A percentile compares a stretch with the other conserved stretches of the same genome.
phyloP scores from a whole-genome alignment of 2,329 filamentous ascomycete genomes.

The Apiospora malaysiana region DNA sequence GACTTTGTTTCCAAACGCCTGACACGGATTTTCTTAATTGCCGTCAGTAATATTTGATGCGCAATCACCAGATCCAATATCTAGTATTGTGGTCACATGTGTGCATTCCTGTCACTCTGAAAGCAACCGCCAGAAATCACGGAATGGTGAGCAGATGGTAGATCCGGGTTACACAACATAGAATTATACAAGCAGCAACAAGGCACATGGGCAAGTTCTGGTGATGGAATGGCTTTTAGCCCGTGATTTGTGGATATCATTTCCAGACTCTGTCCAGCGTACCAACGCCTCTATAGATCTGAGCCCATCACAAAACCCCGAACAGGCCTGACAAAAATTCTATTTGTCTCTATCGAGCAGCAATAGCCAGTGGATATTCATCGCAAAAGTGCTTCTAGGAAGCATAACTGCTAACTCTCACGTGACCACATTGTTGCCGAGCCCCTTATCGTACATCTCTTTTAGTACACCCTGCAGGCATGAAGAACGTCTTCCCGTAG shows the following conservation, averaged over 20 bases:
- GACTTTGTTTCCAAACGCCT: too few relatives aligned
- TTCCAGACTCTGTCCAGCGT: not conserved
- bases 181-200: too few relatives aligned
- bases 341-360: not conserved
- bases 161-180: not conserved
- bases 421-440: not conserved
- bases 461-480: conserved; percentile 9
- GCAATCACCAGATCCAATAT: too few relatives aligned
- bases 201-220: not conserved
- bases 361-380: not conserved
- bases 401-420: not conserved
- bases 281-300: conserved; percentile 4
- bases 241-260: not conserved
- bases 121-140: too few relatives aligned
- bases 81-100: too few relatives aligned
- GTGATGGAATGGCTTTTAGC: not conserved
- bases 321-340: not conserved
- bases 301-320: not conserved
- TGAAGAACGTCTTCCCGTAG: not conserved
- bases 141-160: not conserved
- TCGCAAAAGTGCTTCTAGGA: not conserved
- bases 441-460: not conserved
- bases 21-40: too few relatives aligned
- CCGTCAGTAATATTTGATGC: too few relatives aligned
- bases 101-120: too few relatives aligned